Base-by-base conservation (phyloP, 83 land plant species). In the Larix sibirica region DNA sequence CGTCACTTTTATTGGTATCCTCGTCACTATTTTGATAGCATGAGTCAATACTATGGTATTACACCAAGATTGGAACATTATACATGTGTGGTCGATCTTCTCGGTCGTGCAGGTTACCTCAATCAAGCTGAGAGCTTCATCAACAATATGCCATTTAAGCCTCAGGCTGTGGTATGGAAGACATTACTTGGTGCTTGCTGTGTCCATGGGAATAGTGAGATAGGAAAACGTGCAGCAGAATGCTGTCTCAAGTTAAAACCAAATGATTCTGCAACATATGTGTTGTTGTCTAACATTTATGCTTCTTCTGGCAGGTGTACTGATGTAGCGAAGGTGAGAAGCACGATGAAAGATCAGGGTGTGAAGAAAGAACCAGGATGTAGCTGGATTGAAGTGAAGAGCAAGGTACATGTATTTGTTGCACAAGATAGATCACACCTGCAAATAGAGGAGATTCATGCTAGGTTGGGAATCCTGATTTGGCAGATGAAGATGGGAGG, bases 191-290 rank as follows among this genome's bases (percentile, higher is more conserved):
- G 67, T 64, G 67, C 23, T n/a, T 64, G 24, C 67, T 20, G 10
- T 23, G 10, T 64, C 26, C 67, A 64, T 13, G 4, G 23, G 26
- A 24, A 64, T 8, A 64, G 1, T 2, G 26, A 64, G 23, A 5
- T 64, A n/a, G 67, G 67, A 5, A 64, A n/a, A 2, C 23, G 3
- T 64, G 66, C 66, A 64, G 66, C 66, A 64, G 66, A 64, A 23
- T 23, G 66, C 8, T 20, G n/a, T 64, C 9, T 64, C 21, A 24
- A 64, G 26, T 64, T 64, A 24, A 3, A 64, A 24, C 67, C 67
- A 64, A 64, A 64, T 64, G 67, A 64, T 64, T 64, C 67, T n/a
- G 67, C 23, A n/a, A 24, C 67, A n/a, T 64, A 64, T 4, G 67
- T 64, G 10, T 64, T 64, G 66, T 7, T 63, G 21, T 64, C 67